Base-by-base conservation (phyloP, 352 stramenopile genomes). In the Phytophthora sp. region DNA sequence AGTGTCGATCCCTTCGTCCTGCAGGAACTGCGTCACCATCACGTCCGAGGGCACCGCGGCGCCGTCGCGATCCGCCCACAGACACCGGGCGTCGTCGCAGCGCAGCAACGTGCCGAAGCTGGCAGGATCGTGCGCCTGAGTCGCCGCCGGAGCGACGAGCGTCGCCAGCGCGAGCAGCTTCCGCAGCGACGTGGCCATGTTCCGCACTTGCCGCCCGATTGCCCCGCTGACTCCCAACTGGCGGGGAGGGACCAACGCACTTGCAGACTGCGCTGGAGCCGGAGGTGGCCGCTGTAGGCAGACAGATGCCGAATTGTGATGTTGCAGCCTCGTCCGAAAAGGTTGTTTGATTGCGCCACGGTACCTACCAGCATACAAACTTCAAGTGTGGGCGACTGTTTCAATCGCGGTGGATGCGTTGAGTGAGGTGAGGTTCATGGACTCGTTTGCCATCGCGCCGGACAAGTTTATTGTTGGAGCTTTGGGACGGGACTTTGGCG, bases 21-120 rank as follows among this genome's bases (percentile, higher is more conserved):
- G 51, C 57, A 93, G 66, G 44, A 91, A 74, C 53, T 90, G 77
- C n/a, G 66, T 78, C 68, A 88, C 78, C 59, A 93, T 79, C 27
- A 66, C 71, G 28, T 72, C 55, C 23, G 72, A 53, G 1, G 38
- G 8, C 37, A 91, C 72, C 8, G 67, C 54, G 10, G 66, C 26
- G 21, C 82, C 79, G 7, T 74, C 39, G 2, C 48, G 65, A 49
- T 76, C 82, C n/a, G 72, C 67, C 82, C 84, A 94, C 38, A 86
- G 63, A 53, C 84, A 94, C 1, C 62, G 65, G 13, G 41, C 38
- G 26, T 55, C 56, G 28, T 73, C 34, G 58, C 84, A 94, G 11
- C 55, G 45, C 18, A 87, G 27, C 32, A 94, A 52, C 23, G 84
- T 91, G 32, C 84, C 84, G 56, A 90, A 88, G 17, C 77, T 78